Base-by-base conservation (phyloP, 2,329 filamentous ascomycete species). In the Talaromyces sp. region DNA sequence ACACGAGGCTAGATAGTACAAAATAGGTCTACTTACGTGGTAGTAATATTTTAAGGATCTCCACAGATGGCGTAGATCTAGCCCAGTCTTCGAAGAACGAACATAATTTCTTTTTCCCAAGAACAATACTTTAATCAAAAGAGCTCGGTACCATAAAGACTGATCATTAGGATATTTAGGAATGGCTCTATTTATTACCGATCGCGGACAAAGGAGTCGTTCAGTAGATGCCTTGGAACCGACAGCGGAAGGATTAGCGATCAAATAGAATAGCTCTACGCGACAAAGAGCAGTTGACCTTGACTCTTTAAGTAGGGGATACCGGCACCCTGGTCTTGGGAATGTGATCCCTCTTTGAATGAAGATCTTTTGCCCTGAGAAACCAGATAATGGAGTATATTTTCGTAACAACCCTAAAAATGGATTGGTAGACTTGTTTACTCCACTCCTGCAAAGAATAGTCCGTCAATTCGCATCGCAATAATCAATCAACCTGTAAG, bases 321-420 rank as follows among this genome's bases (percentile, higher is more conserved):
- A 16, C 59, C 24, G 60, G 31, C 54, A 16, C 60, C 47, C 33
- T 31, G 60, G 35, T 9, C 16, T 33, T 54, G 59, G 47, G 11
- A 54, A 16, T 54, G 60, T 54, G 60, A 22, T 47, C 14, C 33
- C 6, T n/a, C 9, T 35, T n/a, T 61, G 59, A 31, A 19, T 22
- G 27, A 39, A 39, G 31, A 61, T 50, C 41, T 14, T 16, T 37
- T 37, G 45, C 41, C 13, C 27, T 47, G n/a, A 41, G 47, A 22
- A 13, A 11, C n/a, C 11, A 47, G 47, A 50, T 60, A 48, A 60
- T 52, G 60, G 27, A 60, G 41, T 50, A 61, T 11, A 56, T 56
- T 56, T 56, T 56, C n/a, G 31, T 8, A n/a, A 56, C 50, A 54
- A 22, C 31, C 50, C 31, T 35, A 56, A 33, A 7, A 27, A 48